phyloP scores from a whole-genome alignment of 768 basidiomycete species.

The Leccinum olivaceopallidum region DNA sequence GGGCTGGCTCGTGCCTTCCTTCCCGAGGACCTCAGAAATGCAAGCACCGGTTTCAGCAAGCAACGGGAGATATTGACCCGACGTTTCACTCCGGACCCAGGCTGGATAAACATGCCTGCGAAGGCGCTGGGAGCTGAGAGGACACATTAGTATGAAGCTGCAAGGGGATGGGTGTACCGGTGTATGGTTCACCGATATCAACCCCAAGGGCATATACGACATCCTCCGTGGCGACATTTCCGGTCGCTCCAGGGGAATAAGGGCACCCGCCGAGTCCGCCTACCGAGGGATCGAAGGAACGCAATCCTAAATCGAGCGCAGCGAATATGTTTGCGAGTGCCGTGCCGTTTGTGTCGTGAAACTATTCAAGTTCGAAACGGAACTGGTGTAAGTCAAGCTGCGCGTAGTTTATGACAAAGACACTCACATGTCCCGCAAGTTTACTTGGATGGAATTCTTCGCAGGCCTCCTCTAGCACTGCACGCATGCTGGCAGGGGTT shows the following conservation, averaged over 20 bases:
- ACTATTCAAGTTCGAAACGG: slow-evolving; percentile 41
- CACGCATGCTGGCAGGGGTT: slow-evolving; percentile 54
- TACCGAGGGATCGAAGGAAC: slow-evolving; percentile 80
- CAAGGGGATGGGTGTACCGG: slow-evolving; percentile 12
- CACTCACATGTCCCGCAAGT: slow-evolving; percentile 61
- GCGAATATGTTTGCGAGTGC: slow-evolving; percentile 75
- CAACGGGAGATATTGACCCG: slow-evolving; percentile 49
- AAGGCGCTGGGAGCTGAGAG: background rate
- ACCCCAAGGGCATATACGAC: no score
- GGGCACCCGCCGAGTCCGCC: slow-evolving; percentile 88
- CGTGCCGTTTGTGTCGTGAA: slow-evolving; percentile 89
- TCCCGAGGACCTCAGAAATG: slow-evolving; percentile 67
- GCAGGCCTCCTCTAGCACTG: slow-evolving; percentile 39
- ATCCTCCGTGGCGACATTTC: no score
- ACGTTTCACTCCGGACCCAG: slow-evolving; percentile 9
- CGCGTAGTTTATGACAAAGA: slow-evolving; percentile 19
- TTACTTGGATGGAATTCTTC: slow-evolving; percentile 57
- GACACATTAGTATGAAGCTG: background rate
- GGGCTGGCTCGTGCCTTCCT: slow-evolving; percentile 64
- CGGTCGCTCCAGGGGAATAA: slow-evolving; percentile 44
- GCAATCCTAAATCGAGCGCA: slow-evolving; percentile 71
- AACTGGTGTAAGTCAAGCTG: background rate
- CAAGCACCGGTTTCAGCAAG: slow-evolving; percentile 80
- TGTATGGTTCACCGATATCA: slow-evolving; percentile 39
- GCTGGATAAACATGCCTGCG: background rate